Base-by-base conservation (phyloP, 1,284 basidiomycete species). In the Sporisorium graminicola region DNA sequence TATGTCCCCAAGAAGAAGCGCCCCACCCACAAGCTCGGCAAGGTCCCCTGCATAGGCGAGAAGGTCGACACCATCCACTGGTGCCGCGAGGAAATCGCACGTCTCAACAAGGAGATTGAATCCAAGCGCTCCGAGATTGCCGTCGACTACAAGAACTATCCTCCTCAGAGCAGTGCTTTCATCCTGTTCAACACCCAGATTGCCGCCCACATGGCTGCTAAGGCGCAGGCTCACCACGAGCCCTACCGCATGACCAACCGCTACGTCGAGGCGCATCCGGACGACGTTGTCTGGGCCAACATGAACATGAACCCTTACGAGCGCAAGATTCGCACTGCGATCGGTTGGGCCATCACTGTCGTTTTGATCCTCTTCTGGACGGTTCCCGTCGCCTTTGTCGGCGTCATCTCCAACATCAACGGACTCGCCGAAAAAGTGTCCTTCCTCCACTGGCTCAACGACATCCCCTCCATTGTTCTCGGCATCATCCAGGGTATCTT, bases 151-250 rank as follows among this genome's bases (percentile, higher is more conserved):
- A 86, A 86, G 42, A 87, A 89, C 71, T 90, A 89, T 83, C 87
- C 87, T 4, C 91, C 92, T 1, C 83, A 88, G 73, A 83, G 82
- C 71, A 83, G 84, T n/a, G 87, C 84, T 18, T 99, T 99, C 86
- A 89, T 99, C 69, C 92, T 94, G 31, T 99, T 98, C 89, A 91
- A 95, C 86, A 90, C 91, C 78, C 96, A 98, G 87, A 92, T 97
- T 76, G 93, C 93, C 46, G 79, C 82, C 8, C 74, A 82, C 70
- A 67, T 79, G 58, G 81, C 80, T 31, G 65, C 61, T 31, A 70
- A 77, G 54, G 40, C 67, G 5, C 64, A 73, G 42, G 74, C 76
- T 22, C 78, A 81, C 65, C 82, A 83, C 67, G 55, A 75, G 42
- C 82, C 82, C 20, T 82, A 81, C 73, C 73, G 74, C 43, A 83